Evolutionary conservation across 768 basidiomycete genomes (phyloP).

Genomic region (Daedalea quercina): DNA sequence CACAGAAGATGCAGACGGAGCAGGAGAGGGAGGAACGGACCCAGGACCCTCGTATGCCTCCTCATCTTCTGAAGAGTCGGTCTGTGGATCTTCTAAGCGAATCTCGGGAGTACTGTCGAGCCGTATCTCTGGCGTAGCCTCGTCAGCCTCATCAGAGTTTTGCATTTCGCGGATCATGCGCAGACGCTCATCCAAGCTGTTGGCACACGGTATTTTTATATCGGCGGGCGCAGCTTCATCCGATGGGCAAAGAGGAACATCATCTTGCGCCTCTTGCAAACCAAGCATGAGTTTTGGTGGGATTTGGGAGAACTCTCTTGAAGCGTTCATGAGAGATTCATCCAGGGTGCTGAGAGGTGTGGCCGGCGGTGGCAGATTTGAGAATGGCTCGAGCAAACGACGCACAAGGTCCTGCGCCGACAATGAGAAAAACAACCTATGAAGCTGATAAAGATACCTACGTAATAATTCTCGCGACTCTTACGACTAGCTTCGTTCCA

Average conservation of each 20-base stretch:
- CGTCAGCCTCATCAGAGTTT: constrained; percentile 15
- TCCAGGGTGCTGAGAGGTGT: constrained; percentile 37
- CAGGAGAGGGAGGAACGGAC: constrained; percentile 20
- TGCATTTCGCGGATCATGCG: constrained; percentile 30
- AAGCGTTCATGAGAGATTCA: constrained; percentile 39
- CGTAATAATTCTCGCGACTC: constrained; percentile 70
- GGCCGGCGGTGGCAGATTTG: constrained; percentile 34
- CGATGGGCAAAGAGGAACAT: constrained; percentile 39
- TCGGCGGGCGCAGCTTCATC: constrained; percentile 38
- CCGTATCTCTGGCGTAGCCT: constrained; percentile 33
- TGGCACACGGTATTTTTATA: constrained; percentile 42
- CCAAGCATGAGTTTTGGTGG: constrained; percentile 42
- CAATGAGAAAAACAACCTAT: constrained; percentile 9
- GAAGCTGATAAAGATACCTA: constrained; percentile 26
- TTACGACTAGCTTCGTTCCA: constrained; percentile 54
- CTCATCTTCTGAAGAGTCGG: background rate
- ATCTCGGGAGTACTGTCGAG: constrained; percentile 35
- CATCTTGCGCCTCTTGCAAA: constrained; percentile 49
- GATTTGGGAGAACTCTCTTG: constrained; percentile 50
- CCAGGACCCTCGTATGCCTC: background rate
- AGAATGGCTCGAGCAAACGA: constrained; percentile 52
- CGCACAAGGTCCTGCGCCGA: constrained; percentile 56
- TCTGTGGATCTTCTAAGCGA: constrained; percentile 21
- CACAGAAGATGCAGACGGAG: constrained; percentile 22
- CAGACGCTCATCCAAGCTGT: constrained; percentile 49